phyloP scores from a whole-genome alignment of 441 rosid genomes.

The Eutrema salsugineum region DNA sequence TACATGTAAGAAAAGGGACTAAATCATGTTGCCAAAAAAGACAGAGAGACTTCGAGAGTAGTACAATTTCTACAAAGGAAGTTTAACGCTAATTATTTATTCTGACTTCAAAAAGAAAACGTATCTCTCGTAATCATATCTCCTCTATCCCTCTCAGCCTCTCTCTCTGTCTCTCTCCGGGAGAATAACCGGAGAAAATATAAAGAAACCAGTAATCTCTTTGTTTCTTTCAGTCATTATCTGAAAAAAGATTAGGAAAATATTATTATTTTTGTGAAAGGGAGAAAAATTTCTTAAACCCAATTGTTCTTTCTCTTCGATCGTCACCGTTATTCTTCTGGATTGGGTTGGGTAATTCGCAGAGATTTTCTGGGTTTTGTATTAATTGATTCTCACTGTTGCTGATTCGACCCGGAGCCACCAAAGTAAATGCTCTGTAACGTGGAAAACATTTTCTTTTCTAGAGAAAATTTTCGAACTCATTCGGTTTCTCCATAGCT shows the following conservation, averaged over 20 bases:
- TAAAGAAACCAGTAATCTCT: background rate
- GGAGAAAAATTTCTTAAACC: background rate
- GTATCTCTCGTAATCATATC: background rate
- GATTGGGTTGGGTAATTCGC: background rate
- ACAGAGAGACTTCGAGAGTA: background rate
- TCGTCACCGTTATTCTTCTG: background rate
- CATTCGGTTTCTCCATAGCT: background rate
- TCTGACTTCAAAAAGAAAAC: too few relatives aligned
- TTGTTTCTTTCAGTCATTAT: background rate
- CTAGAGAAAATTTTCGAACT: background rate
- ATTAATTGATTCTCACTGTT: background rate
- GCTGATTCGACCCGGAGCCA: background rate
- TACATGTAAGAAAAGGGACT: too few relatives aligned
- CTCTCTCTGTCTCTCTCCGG: background rate
- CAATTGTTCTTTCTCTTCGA: background rate
- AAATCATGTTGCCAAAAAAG: too few relatives aligned
- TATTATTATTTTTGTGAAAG: background rate
- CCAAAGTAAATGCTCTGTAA: background rate
- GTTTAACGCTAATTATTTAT: background rate
- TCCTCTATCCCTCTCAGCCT: too few relatives aligned
- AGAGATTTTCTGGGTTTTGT: constrained; percentile 1
- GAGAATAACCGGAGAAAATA: background rate
- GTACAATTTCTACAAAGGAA: background rate
- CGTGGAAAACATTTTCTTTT: constrained; percentile 15
- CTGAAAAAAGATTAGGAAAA: background rate